Percentiles rank a stretch among this genome's conserved stretches.
Conservation (phyloP, 176 grass and related monocot genomes). For the Triticum dicoccoides region DNA sequence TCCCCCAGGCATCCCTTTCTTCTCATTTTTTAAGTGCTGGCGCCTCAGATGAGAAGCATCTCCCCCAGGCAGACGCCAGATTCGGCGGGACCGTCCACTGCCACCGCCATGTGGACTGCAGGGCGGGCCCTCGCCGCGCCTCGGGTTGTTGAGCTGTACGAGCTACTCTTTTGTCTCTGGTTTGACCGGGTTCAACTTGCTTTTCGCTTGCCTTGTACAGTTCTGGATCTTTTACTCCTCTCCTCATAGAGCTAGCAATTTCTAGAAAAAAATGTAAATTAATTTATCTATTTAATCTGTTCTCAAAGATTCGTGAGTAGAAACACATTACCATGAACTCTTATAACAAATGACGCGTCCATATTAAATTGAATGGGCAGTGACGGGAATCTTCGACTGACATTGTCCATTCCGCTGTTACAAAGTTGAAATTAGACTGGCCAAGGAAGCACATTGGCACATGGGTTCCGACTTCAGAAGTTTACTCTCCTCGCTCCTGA, state of each 20-base stretch:
- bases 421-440: not conserved
- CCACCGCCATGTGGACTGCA: slow-evolving; percentile 23
- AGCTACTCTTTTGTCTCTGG: not conserved
- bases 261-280: not conserved
- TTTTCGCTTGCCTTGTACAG: no score
- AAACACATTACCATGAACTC: not conserved
- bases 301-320: not conserved
- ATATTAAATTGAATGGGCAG: not conserved
- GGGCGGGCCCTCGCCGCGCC: not conserved
- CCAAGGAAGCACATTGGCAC: not conserved
- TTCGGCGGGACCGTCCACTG: slow-evolving; percentile 13
- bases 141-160: slow-evolving; percentile 14
- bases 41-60: not conserved
- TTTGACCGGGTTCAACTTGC: not conserved
- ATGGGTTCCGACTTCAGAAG: not conserved
- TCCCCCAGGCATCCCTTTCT: not conserved
- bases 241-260: not conserved
- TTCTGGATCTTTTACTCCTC: no score
- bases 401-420: no score
- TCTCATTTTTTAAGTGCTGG: not conserved
- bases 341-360: not conserved
- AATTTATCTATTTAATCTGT: not conserved
- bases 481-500: not conserved
- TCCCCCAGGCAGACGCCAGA: not conserved
- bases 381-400: no score